phyloP scores from a whole-genome alignment of 306 rosid species.

The Cucurbita moschata region DNA sequence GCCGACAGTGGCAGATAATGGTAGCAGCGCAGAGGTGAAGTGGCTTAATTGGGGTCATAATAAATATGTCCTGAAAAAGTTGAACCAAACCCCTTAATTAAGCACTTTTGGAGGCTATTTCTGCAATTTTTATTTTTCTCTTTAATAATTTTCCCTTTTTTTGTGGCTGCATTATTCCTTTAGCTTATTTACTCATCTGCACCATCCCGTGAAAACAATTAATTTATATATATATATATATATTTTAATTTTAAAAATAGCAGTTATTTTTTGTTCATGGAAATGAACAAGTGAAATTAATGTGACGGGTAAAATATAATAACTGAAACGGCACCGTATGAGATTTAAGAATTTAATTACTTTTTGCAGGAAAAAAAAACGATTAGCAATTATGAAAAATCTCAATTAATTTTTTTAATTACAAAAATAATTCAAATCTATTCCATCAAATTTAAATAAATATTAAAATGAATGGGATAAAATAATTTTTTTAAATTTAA shows the following conservation, averaged over 20 bases:
- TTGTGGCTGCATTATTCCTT: background rate
- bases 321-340: background rate
- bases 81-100: conserved; percentile 3
- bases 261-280: background rate
- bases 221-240: background rate
- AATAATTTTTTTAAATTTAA: too few species aligned
- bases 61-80: conserved; percentile 3
- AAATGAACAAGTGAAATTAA: background rate
- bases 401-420: background rate
- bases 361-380: background rate
- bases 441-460: background rate
- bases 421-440: background rate
- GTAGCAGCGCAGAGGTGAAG: background rate
- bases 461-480: background rate
- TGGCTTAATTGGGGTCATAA: background rate
- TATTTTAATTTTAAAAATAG: background rate
- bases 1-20: background rate
- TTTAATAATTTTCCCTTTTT: background rate
- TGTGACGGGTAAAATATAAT: background rate
- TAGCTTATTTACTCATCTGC: background rate
- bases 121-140: background rate
- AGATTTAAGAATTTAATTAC: background rate
- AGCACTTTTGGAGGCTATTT: background rate
- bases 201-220: background rate
- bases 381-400: background rate